Evolutionary conservation across 306 rosid species (phyloP).

Genomic region (Trifolium dubium): DNA sequence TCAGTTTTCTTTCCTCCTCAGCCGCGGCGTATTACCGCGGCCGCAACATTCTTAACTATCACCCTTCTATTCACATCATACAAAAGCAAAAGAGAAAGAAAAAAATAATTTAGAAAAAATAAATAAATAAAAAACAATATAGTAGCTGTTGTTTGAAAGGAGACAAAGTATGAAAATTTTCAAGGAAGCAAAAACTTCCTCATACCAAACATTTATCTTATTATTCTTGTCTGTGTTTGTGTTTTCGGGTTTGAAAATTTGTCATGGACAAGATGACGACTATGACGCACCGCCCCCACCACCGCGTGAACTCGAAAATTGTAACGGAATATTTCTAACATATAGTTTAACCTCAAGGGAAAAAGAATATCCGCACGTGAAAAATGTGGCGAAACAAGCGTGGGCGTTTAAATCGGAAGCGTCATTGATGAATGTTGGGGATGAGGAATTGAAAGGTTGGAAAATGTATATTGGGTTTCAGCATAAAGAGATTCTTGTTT

Average conservation of each 20-base stretch:
- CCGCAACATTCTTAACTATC: conserved; percentile 5
- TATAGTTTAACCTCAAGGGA: conserved; percentile 52
- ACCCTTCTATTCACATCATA: neutral
- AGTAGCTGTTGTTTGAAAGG: neutral
- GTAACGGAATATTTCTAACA: conserved; percentile 74
- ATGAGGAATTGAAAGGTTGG: conserved; percentile 68
- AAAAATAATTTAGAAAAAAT: too few species aligned
- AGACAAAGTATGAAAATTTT: conserved; percentile 39
- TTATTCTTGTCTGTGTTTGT: conserved; percentile 5
- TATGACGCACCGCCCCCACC: neutral
- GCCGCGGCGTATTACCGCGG: conserved; percentile 60
- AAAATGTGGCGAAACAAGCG: conserved; percentile 69
- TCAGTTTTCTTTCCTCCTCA: conserved; percentile 18
- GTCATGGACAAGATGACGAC: conserved; percentile 44
- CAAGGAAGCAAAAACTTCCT: neutral
- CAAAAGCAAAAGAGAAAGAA: neutral
- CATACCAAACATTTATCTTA: neutral
- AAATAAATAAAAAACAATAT: neutral
- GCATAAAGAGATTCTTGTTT: conserved; percentile 69
- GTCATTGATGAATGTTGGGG: conserved; percentile 61
- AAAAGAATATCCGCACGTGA: conserved; percentile 65
- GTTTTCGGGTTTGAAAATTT: conserved; percentile 28
- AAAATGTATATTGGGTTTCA: conserved; percentile 78
- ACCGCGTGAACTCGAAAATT: conserved; percentile 43
- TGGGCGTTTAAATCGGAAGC: conserved; percentile 83